Evolutionary conservation across 768 basidiomycete species (phyloP).

Genomic region (Myochromella boudieri): DNA sequence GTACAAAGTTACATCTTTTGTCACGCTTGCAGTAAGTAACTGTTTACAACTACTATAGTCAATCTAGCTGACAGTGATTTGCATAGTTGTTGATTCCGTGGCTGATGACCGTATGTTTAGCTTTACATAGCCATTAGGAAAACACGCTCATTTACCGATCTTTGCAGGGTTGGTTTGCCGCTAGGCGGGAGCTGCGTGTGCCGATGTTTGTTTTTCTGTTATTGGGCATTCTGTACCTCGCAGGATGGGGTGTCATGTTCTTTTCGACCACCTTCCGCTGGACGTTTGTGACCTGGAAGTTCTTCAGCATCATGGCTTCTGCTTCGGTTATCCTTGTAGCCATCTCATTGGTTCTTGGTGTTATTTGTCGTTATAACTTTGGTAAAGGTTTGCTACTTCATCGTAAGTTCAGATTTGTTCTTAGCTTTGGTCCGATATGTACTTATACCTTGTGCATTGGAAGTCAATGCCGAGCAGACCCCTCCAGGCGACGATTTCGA

Average conservation of each 20-base stretch:
- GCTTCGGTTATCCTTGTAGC: constrained; percentile 59
- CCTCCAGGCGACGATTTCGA: constrained; percentile 28
- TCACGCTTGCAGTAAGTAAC: constrained; percentile 58
- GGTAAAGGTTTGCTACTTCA: constrained; percentile 71
- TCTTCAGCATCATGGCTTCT: constrained; percentile 65
- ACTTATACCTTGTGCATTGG: no score
- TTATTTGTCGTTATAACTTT: constrained; percentile 73
- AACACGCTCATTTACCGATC: constrained; percentile 5
- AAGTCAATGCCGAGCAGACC: constrained; percentile 58
- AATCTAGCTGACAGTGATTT: constrained; percentile 8
- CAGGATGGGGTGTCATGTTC: constrained; percentile 75
- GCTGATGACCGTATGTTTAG: constrained; percentile 52
- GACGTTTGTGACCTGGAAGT: constrained; percentile 72
- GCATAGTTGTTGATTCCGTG: constrained; percentile 65
- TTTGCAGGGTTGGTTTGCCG: constrained; percentile 70
- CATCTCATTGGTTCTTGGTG: constrained; percentile 55
- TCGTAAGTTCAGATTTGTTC: constrained; percentile 46
- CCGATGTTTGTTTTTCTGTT: constrained; percentile 65
- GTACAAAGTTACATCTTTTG: constrained; percentile 56
- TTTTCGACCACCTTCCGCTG: constrained; percentile 70
- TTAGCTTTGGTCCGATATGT: no score
- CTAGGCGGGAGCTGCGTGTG: constrained; percentile 61
- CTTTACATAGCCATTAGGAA: neutral
- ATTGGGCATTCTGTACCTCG: constrained; percentile 59
- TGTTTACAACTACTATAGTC: neutral